phyloP scores from a whole-genome alignment of 192 early-diverging fungal genomes.

The Coemansia erecta region DNA sequence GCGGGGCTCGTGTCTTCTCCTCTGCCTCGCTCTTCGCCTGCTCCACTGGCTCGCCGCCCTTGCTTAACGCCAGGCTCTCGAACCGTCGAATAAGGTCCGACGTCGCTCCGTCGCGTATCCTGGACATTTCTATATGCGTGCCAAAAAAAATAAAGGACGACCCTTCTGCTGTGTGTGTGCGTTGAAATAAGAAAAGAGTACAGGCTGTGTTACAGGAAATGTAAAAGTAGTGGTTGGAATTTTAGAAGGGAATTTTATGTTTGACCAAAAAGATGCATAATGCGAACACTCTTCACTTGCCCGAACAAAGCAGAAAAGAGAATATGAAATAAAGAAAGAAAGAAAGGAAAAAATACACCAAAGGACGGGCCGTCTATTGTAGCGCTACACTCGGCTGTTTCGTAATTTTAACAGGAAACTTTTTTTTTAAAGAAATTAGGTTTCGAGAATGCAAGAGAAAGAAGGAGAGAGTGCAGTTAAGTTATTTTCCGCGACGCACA shows the following conservation, averaged over 20 bases:
- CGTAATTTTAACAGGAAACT: too few relatives aligned
- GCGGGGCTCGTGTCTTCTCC: slow-evolving; percentile 8
- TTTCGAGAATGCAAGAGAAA: too few relatives aligned
- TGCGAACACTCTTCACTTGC: neutral
- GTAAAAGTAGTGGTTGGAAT: too few relatives aligned
- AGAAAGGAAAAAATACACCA: neutral
- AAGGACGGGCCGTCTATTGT: neutral
- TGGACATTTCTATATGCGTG: slow-evolving; percentile 11
- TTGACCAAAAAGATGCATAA: too few relatives aligned
- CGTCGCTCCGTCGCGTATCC: slow-evolving; percentile 23
- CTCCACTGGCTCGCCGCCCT: neutral
- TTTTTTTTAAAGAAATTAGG: too few relatives aligned
- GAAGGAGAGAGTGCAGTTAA: too few relatives aligned
- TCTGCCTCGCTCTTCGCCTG: neutral
- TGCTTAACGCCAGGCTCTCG: slow-evolving; percentile 32
- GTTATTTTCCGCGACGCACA: too few relatives aligned
- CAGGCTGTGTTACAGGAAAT: neutral
- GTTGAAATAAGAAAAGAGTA: neutral
- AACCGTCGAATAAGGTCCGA: slow-evolving; percentile 46
- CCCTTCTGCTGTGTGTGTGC: too few relatives aligned
- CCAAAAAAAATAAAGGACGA: neutral
- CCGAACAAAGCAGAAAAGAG: neutral
- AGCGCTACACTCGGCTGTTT: too few relatives aligned
- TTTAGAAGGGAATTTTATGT: too few relatives aligned
- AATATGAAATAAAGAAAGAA: neutral